A percentile compares a stretch with the other conserved stretches of the same genome.
These are phyloP conservation scores for Fusarium bactridioides DNA, from an alignment of 2,329 filamentous ascomycete species.

Conservation along the genomic window DNA sequence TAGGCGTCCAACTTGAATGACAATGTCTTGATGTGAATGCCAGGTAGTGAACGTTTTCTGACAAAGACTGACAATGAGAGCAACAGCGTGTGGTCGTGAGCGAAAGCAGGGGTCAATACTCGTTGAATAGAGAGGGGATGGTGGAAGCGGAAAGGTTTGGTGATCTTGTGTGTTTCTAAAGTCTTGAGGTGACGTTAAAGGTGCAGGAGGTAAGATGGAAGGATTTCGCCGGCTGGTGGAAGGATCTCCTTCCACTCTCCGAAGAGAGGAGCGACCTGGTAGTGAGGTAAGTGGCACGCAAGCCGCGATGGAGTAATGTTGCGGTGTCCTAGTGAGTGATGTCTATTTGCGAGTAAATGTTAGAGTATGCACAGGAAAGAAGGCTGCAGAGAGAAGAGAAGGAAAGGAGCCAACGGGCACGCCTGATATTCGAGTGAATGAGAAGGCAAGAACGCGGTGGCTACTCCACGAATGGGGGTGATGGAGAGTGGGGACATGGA, in stretches of 20 bases:
- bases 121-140: constrained; percentile 14
- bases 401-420: not conserved
- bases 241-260: constrained; percentile 15
- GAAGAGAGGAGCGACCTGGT: not conserved
- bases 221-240: not conserved
- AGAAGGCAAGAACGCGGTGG: not conserved
- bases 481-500: not conserved
- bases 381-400: not conserved
- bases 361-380: not conserved
- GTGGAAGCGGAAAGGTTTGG: not conserved
- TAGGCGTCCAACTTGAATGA: constrained; percentile 34
- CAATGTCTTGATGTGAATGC: constrained; percentile 10
- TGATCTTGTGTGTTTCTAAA: not conserved
- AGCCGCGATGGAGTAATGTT: not conserved
- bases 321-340: not conserved
- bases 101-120: not conserved
- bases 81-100: constrained; percentile 6
- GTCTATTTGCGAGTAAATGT: not conserved
- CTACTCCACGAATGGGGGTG: not conserved
- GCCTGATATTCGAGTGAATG: no score
- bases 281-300: not conserved
- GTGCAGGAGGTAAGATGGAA: not conserved
- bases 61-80: constrained; percentile 7
- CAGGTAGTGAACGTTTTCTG: constrained; percentile 16
- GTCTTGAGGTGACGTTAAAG: not conserved